phyloP scores from a whole-genome alignment of 2,329 filamentous ascomycete species.

The Hypoxylon sp. region DNA sequence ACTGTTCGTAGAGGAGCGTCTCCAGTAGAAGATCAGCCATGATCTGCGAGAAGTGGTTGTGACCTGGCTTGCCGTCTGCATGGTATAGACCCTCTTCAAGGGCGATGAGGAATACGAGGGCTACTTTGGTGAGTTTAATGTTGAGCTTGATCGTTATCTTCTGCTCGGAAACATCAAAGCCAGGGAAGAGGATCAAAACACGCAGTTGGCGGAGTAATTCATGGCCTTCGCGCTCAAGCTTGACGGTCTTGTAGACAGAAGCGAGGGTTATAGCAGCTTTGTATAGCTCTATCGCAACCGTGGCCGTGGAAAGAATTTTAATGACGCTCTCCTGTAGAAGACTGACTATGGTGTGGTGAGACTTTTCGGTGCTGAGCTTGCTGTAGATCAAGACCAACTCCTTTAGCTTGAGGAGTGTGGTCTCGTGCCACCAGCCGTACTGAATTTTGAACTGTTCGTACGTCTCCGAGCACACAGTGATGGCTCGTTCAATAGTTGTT shows the following conservation, averaged over 20 bases:
- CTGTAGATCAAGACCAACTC: slow-evolving; percentile 61
- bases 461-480: slow-evolving; percentile 59
- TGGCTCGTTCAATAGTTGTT: slow-evolving; percentile 57
- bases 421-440: slow-evolving; percentile 62
- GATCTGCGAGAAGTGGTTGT: slow-evolving; percentile 60
- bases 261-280: slow-evolving; percentile 64
- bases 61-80: slow-evolving; percentile 49
- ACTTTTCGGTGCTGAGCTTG: slow-evolving; percentile 57
- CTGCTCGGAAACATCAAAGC: slow-evolving; percentile 50
- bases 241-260: slow-evolving; percentile 61
- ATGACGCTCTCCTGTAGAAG: slow-evolving; percentile 59
- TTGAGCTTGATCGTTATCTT: slow-evolving; percentile 58
- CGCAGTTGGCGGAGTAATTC: slow-evolving; percentile 65
- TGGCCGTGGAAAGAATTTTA: slow-evolving; percentile 58
- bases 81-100: slow-evolving; percentile 60
- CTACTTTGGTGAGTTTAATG: slow-evolving; percentile 54
- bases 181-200: slow-evolving; percentile 64
- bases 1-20: slow-evolving; percentile 58
- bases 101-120: slow-evolving; percentile 62
- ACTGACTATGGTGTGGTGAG: slow-evolving; percentile 56
- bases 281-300: slow-evolving; percentile 62
- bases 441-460: slow-evolving; percentile 60
- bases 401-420: slow-evolving; percentile 60
- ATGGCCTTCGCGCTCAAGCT: slow-evolving; percentile 58
- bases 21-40: slow-evolving; percentile 58